Base-by-base conservation (phyloP, 1,284 basidiomycete species). In the Inonotus hispidus region DNA sequence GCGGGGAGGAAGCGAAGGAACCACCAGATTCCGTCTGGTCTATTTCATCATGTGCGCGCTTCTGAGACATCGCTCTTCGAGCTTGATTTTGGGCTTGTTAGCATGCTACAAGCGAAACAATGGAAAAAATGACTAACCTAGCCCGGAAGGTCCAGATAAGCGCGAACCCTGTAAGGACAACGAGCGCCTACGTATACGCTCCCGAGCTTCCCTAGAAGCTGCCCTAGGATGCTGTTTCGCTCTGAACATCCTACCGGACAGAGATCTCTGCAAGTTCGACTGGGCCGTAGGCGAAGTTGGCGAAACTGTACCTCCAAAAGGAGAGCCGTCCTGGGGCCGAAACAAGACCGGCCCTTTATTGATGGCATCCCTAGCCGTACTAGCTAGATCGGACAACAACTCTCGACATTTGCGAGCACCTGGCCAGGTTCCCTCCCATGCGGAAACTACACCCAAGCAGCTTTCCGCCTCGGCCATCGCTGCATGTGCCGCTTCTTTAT, bases 371-470 rank as follows among this genome's bases (percentile, higher is more conserved):
- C 73, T 81, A 2, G 88, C 85, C 4, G 86, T 91, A 53, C 73
- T 83, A 32, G 82, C 80, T 56, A 91, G 75, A 65, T 91, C 89
- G 50, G 79, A 74, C 52, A 91, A 79, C 27, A 91, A 72, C 66
- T 92, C 88, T 71, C 87, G 92, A 76, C 92, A 90, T 73, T 94
- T 93, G 50, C 84, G 81, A 60, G 90, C 90, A 21, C 92, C 92
- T 19, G 92, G 92, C 93, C 93, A 95, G 56, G 85, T 82, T 1
- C 90, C 90, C 73, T 93, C 92, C 82, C 92, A 90, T 3, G 85
- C 84, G 68, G 87, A 86, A 58, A 95, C 76, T 16, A 90, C 86
- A 21, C 75, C 71, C 43, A 93, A 74, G 57, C 89, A 87, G 62
- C 83, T 85, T 70, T 84, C 87, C 8, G 89, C 92, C 73, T 93